Percentiles rank a stretch among this genome's conserved stretches.
These are phyloP conservation scores for Aspergillus asperescens DNA, from an alignment of 495 filamentous ascomycete species.

Conservation along the genomic window DNA sequence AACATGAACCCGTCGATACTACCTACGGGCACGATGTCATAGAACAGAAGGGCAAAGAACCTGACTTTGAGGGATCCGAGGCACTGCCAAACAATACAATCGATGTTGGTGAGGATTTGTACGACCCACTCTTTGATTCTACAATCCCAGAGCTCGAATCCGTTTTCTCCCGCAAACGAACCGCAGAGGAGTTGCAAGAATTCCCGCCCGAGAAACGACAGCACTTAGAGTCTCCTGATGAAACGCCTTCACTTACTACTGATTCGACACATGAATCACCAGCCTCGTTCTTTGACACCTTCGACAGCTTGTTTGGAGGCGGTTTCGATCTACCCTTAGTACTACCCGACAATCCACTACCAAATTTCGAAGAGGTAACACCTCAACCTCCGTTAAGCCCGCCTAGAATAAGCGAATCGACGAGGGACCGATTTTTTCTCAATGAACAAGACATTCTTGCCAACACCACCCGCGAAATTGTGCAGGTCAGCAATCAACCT, in stretches of 20 bases:
- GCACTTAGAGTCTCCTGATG: slow-evolving; percentile 15
- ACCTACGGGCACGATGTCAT: not conserved
- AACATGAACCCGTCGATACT: not conserved
- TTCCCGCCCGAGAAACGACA: slow-evolving; percentile 18
- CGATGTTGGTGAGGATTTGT: slow-evolving; percentile 8
- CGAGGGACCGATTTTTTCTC: slow-evolving; percentile 22
- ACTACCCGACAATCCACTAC: not conserved
- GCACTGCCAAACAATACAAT: not conserved
- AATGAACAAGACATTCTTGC: slow-evolving; percentile 14
- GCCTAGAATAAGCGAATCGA: slow-evolving; percentile 17
- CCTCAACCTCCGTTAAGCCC: not conserved
- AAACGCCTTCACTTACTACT: slow-evolving; percentile 22
- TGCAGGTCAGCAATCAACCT: slow-evolving; percentile 13
- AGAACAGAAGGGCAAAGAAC: not conserved
- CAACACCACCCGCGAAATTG: slow-evolving; percentile 17
- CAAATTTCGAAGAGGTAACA: not conserved
- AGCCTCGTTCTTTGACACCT: slow-evolving; percentile 20
- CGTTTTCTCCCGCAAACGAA: slow-evolving; percentile 22
- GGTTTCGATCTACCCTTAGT: slow-evolving; percentile 11
- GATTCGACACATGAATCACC: slow-evolving; percentile 20
- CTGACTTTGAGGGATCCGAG: not conserved
- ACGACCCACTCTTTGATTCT: slow-evolving; percentile 21
- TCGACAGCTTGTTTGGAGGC: slow-evolving; percentile 20
- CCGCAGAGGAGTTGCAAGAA: slow-evolving; percentile 17
- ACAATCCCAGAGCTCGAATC: slow-evolving; percentile 19